These are phyloP conservation scores for Kodamaea sagamina DNA, from an alignment of 805 yeast genomes.

Conservation along the genomic window DNA sequence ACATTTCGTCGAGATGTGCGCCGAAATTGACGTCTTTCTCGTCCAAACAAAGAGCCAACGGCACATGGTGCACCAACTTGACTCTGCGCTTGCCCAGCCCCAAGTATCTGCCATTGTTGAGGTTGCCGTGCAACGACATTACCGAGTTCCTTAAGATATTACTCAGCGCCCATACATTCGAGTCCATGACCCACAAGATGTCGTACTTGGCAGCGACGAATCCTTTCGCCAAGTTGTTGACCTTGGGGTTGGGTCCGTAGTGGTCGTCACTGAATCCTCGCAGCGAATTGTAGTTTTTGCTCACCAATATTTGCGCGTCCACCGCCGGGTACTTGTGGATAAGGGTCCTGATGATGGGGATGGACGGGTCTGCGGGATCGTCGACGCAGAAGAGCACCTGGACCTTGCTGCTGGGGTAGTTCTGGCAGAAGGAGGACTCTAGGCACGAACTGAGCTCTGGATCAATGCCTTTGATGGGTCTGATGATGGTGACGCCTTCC, in stretches of 20 bases:
- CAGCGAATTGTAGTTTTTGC: slow-evolving; percentile 19
- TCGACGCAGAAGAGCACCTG: slow-evolving; percentile 81
- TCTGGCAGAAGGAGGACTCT: slow-evolving; percentile 65
- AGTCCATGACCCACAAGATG: slow-evolving; percentile 81
- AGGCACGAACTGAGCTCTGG: slow-evolving; percentile 70
- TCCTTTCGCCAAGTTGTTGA: slow-evolving; percentile 84
- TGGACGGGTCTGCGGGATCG: slow-evolving; percentile 60
- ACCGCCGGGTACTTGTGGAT: slow-evolving; percentile 55
- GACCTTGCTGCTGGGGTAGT: slow-evolving; percentile 57
- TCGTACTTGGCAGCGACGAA: slow-evolving; percentile 68
- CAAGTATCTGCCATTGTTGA: slow-evolving; percentile 49
- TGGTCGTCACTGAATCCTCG: slow-evolving; percentile 40
- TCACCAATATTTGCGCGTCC: slow-evolving; percentile 58
- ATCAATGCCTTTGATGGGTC: slow-evolving; percentile 86
- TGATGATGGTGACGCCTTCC: slow-evolving; percentile 65
- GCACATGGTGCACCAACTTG: slow-evolving; percentile 78
- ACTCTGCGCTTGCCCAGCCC: slow-evolving; percentile 42
- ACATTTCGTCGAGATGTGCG: slow-evolving; percentile 79
- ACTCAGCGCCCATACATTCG: slow-evolving; percentile 77
- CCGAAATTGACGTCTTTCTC: slow-evolving; percentile 44
- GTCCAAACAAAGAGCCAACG: slow-evolving; percentile 54
- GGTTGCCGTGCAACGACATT: slow-evolving; percentile 45
- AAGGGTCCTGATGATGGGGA: slow-evolving; percentile 54
- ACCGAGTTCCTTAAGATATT: slow-evolving; percentile 69
- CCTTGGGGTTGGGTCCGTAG: slow-evolving; percentile 87